A percentile compares a stretch with the other conserved stretches of the same genome.
Evolutionary conservation across 2,329 filamentous ascomycete genomes (phyloP).

Genomic region (Aspergillus sp.): DNA sequence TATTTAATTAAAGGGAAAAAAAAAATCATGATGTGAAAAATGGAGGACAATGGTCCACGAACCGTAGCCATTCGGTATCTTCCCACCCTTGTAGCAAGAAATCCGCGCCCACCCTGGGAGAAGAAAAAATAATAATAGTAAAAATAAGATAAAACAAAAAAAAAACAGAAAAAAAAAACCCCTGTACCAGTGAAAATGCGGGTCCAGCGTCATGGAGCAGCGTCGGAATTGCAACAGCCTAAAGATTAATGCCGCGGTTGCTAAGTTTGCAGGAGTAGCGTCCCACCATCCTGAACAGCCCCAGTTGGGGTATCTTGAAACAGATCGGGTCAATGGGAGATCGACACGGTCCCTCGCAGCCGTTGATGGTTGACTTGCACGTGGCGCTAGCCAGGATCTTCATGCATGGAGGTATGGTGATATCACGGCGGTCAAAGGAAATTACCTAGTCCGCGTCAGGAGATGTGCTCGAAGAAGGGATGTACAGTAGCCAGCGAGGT

Average conservation of each 20-base stretch:
- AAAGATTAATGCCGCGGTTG: slow-evolving; percentile 11
- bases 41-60: neutral
- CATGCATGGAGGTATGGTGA: slow-evolving; percentile 25
- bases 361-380: slow-evolving; percentile 37
- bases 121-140: neutral
- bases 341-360: slow-evolving; percentile 37
- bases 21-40: neutral
- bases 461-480: too few relatives aligned
- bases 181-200: neutral
- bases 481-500: too few relatives aligned
- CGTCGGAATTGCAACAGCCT: neutral
- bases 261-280: slow-evolving; percentile 20
- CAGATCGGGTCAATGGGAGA: slow-evolving; percentile 33
- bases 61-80: neutral
- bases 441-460: neutral
- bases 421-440: slow-evolving; percentile 2
- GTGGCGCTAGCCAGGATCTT: slow-evolving; percentile 39
- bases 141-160: neutral
- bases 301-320: slow-evolving; percentile 15
- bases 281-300: slow-evolving; percentile 16
- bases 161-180: neutral
- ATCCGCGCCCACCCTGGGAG: neutral
- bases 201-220: slow-evolving; percentile 9
- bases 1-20: neutral
- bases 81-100: neutral